Evolutionary conservation across 352 stramenopile genomes (phyloP).

Genomic region (Globisporangium polare): DNA sequence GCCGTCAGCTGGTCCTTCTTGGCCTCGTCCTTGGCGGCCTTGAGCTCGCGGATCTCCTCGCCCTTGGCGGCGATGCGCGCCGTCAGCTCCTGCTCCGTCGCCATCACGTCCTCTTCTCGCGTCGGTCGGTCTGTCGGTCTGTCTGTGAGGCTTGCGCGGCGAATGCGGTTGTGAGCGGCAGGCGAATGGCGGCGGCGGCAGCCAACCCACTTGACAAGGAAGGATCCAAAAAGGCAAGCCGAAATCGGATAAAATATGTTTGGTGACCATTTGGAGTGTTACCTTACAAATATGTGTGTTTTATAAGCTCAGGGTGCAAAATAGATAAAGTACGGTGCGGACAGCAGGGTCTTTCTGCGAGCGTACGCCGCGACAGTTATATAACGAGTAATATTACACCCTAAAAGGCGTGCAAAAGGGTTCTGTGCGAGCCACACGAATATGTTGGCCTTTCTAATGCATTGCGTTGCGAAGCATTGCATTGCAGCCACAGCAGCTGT

Average conservation of each 20-base stretch:
- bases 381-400: background rate
- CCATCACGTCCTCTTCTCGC: slow-evolving; percentile 11
- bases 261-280: background rate
- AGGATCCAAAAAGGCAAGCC: background rate
- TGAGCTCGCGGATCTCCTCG: slow-evolving; percentile 69
- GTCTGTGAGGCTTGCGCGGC: background rate
- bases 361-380: background rate
- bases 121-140: background rate
- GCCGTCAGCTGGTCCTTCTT: slow-evolving; percentile 48
- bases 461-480: no score
- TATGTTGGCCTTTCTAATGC: background rate
- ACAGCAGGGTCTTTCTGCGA: background rate
- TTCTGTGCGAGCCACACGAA: background rate
- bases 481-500: no score
- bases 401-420: background rate
- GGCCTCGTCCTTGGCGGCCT: slow-evolving; percentile 46
- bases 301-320: background rate
- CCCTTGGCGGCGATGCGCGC: slow-evolving; percentile 61
- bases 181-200: background rate
- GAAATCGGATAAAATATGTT: background rate
- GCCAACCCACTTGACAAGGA: background rate
- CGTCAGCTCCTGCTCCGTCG: slow-evolving; percentile 53
- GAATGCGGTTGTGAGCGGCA: background rate
- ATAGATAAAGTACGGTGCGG: background rate
- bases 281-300: background rate